phyloP scores from a whole-genome alignment of 176 grass and related monocot species.

The Triticum aestivum region DNA sequence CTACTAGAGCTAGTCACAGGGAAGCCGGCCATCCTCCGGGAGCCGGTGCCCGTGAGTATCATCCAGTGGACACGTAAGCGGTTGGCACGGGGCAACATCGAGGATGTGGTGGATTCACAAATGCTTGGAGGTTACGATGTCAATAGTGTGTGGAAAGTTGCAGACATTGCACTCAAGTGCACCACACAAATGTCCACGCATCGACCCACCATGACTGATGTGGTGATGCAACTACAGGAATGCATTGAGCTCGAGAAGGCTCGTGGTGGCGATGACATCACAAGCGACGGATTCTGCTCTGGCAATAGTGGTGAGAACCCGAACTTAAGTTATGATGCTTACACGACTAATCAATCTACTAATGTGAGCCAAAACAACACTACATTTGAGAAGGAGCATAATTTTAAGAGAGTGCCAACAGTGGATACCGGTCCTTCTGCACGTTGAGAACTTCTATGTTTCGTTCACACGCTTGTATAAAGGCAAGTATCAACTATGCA shows the following conservation, averaged over 20 bases:
- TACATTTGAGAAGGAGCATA: slow-evolving; percentile 32
- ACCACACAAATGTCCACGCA: background rate
- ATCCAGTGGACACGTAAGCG: slow-evolving; percentile 31
- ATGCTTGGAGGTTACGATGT: slow-evolving; percentile 37
- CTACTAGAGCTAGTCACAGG: slow-evolving; percentile 46
- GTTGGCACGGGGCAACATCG: slow-evolving; percentile 32
- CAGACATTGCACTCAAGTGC: slow-evolving; percentile 59
- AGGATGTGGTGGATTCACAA: slow-evolving; percentile 33
- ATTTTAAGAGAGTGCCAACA: slow-evolving; percentile 35
- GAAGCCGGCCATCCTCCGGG: slow-evolving; percentile 17
- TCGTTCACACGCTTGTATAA: background rate
- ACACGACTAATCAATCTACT: background rate
- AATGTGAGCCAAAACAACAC: slow-evolving; percentile 27
- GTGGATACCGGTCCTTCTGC: slow-evolving; percentile 28
- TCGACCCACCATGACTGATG: slow-evolving; percentile 54
- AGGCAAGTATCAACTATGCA: too few species aligned
- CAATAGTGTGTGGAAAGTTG: slow-evolving; percentile 49
- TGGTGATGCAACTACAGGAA: slow-evolving; percentile 48
- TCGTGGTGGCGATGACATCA: background rate
- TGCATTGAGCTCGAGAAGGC: slow-evolving; percentile 47
- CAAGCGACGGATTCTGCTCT: background rate
- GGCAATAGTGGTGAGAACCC: background rate
- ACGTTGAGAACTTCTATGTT: slow-evolving; percentile 9
- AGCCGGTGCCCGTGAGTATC: slow-evolving; percentile 8
- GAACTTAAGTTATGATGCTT: slow-evolving; percentile 9